Base-by-base conservation (phyloP, 495 filamentous ascomycete genomes). In the Neurospora africana region DNA sequence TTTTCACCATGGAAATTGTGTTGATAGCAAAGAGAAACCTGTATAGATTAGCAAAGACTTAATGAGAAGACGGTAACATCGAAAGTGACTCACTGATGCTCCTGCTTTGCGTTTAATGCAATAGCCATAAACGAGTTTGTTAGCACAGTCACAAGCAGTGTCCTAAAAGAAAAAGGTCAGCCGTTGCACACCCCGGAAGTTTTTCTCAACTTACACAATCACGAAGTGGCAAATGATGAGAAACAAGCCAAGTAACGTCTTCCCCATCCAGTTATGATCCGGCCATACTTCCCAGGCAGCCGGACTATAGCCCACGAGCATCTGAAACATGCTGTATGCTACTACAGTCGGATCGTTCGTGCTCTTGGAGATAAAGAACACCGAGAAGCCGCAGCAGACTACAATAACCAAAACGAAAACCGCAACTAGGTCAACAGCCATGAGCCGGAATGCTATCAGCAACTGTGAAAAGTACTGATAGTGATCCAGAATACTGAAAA, bases 81-180 rank as follows among this genome's bases (percentile, higher is more conserved):
- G 23, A 15, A 9, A 23, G 19, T 5, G 17, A 75, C 83, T n/a
- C 79, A 86, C 83, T 96, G 93, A 79, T 97, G 93, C 80, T 97
- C 94, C 77, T 97, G 89, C 71, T 94, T 91, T 9, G 93, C 92
- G 78, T 97, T 98, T 27, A 93, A 92, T 33, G 94, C 92, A 76
- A 97, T 93, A 1, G 91, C 89, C 91, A 95, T 95, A 83, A 96
- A 97, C 21, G 92, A 94, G 79, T 97, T 97, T 2, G 93, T 95
- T 44, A 97, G 83, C 37, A 98, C 94, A 0, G 93, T 95, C 77
- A 98, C 93, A 67, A 98, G 82, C 67, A 97, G 95, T 9, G 94
- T 96, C 40, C 84, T 86, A 68, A 13, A 4, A 47, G 2, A 44
- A 39, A 3, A 11, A 38, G 21, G 43, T 76, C 53, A 74, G 76